Conservation (phyloP, 108 stramenopile species). For the Nitzschia sp. region DNA sequence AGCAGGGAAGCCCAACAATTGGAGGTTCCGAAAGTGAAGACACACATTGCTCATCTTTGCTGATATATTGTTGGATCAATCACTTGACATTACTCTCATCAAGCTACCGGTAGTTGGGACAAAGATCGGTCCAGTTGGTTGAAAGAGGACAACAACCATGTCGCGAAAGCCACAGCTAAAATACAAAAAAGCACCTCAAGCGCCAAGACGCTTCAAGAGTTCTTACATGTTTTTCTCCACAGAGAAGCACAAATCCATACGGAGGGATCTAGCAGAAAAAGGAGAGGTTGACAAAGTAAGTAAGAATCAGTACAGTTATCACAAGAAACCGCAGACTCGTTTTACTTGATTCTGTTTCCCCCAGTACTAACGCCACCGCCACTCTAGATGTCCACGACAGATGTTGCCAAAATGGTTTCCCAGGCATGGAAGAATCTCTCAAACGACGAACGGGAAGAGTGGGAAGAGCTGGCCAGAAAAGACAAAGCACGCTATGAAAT, state of each 20-base stretch:
- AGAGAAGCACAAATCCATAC: conserved; percentile 47
- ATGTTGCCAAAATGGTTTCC: conserved; percentile 41
- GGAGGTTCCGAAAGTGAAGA: too few relatives aligned
- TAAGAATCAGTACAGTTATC: not conserved
- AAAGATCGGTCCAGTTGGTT: too few relatives aligned
- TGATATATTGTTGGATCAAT: too few relatives aligned
- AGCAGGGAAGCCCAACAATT: too few relatives aligned
- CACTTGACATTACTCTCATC: too few relatives aligned
- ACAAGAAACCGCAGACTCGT: too few relatives aligned
- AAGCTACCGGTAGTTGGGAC: too few relatives aligned
- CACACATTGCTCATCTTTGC: too few relatives aligned
- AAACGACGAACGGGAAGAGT: conserved; percentile 39
- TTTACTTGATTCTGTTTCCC: too few relatives aligned
- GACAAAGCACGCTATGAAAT: conserved; percentile 55
- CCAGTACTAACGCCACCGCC: not conserved
- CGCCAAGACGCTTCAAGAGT: conserved; percentile 59
- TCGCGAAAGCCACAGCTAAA: conserved; percentile 16
- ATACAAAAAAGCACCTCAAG: conserved; percentile 46
- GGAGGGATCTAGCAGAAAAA: conserved; percentile 47
- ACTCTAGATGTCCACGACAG: conserved; percentile 32
- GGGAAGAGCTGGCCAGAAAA: conserved; percentile 57
- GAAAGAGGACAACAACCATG: not conserved
- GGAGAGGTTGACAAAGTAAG: conserved; percentile 19
- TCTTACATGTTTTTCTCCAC: conserved; percentile 64
- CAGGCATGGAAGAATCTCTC: conserved; percentile 36